Percentiles rank a stretch among this genome's conserved stretches.
phyloP scores from a whole-genome alignment of 352 stramenopile species.

The Plasmopara muralis region DNA sequence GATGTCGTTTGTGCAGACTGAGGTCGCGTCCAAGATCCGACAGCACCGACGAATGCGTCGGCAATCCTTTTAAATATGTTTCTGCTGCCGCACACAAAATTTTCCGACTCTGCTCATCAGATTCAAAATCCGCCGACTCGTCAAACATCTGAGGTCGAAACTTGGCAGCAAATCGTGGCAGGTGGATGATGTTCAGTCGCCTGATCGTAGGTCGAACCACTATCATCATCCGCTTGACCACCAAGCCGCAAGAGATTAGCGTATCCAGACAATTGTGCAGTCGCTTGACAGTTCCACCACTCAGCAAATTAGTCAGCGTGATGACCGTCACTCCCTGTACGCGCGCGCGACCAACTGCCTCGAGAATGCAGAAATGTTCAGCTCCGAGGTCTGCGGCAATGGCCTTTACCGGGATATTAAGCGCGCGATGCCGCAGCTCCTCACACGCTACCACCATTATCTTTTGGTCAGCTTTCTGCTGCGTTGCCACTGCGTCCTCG shows the following conservation, averaged over 20 bases:
- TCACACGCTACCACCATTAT: constrained; percentile 52
- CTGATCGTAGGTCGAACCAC: constrained; percentile 49
- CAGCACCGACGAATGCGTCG: constrained; percentile 56
- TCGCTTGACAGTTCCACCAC: constrained; percentile 48
- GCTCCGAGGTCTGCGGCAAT: constrained; percentile 57
- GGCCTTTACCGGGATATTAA: constrained; percentile 58
- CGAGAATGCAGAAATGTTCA: constrained; percentile 59
- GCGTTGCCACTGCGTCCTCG: constrained; percentile 6
- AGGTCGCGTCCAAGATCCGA: constrained; percentile 66
- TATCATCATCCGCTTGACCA: constrained; percentile 83
- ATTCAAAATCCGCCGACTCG: constrained; percentile 66
- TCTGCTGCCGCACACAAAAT: constrained; percentile 50
- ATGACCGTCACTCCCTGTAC: constrained; percentile 52
- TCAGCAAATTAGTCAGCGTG: constrained; percentile 30
- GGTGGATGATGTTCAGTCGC: constrained; percentile 72
- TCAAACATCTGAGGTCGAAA: constrained; percentile 68
- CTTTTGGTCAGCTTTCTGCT: constrained; percentile 3
- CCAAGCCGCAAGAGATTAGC: constrained; percentile 66
- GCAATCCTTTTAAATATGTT: constrained; percentile 50
- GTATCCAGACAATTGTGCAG: constrained; percentile 73
- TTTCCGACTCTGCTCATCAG: constrained; percentile 72
- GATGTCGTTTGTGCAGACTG: constrained; percentile 56
- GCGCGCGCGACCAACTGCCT: constrained; percentile 47
- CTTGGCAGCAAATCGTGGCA: constrained; percentile 55
- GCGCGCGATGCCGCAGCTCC: constrained; percentile 54